These are phyloP conservation scores for Eustoma russellianum DNA, from an alignment of 257 asterid genomes.

Conservation along the genomic window DNA sequence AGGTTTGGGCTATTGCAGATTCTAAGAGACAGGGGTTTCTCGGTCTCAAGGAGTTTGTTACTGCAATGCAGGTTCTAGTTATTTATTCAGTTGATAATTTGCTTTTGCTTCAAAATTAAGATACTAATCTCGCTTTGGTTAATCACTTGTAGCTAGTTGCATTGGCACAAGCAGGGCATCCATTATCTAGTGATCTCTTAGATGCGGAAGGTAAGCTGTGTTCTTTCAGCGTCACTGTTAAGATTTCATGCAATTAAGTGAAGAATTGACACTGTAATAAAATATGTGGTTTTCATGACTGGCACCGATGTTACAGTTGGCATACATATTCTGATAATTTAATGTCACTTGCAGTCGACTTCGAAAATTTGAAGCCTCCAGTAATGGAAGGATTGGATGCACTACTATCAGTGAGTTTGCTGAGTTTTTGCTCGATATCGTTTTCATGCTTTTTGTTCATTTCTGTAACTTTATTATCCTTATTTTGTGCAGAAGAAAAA, in stretches of 20 bases:
- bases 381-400: constrained; percentile 75
- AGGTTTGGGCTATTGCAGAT: constrained; percentile 99
- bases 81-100: constrained; percentile 8
- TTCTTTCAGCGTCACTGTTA: neutral
- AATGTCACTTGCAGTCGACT: constrained; percentile 53
- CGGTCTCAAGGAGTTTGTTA: constrained; percentile 72
- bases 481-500: constrained; percentile 49
- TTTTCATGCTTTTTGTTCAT: constrained; percentile 3
- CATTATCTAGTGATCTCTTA: constrained; percentile 40
- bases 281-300: neutral
- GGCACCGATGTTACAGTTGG: neutral
- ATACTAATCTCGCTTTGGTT: constrained; percentile 16
- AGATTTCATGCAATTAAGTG: neutral
- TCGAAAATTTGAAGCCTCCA: constrained; percentile 71
- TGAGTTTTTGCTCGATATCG: constrained; percentile 5
- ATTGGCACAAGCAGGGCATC: constrained; percentile 79
- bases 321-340: constrained; percentile 7
- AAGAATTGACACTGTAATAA: neutral
- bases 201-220: constrained; percentile 46
- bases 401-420: constrained; percentile 59
- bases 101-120: constrained; percentile 4
- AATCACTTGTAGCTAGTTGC: constrained; percentile 54
- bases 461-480: constrained; percentile 4
- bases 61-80: constrained; percentile 75
- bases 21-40: constrained; percentile 90